Percentiles rank a stretch among this genome's conserved stretches.
Conservation (phyloP, 768 basidiomycete genomes). For the Fomitopsis serialis region DNA sequence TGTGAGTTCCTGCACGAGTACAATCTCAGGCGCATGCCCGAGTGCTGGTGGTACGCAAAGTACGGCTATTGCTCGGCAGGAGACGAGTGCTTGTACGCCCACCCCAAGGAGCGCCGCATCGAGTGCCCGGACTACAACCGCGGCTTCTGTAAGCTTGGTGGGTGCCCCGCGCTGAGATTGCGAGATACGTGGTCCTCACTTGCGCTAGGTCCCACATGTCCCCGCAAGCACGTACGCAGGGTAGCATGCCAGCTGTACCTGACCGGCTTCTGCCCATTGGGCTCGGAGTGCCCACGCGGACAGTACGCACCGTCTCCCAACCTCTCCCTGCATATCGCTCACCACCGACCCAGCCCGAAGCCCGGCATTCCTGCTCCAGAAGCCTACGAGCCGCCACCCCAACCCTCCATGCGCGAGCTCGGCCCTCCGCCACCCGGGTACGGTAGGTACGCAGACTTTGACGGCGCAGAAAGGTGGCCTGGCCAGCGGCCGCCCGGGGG, state of each 20-base stretch:
- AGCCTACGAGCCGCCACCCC: conserved; percentile 74
- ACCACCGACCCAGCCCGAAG: conserved; percentile 56
- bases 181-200: not conserved
- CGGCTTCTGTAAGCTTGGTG: conserved; percentile 93
- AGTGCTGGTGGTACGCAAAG: conserved; percentile 98
- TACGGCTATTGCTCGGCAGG: conserved; percentile 97
- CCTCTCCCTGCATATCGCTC: too few species aligned
- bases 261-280: conserved; percentile 89
- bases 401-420: conserved; percentile 70
- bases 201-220: conserved; percentile 72
- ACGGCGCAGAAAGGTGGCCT: conserved; percentile 40
- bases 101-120: conserved; percentile 84
- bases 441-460: conserved; percentile 77
- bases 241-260: conserved; percentile 89
- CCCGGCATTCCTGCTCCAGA: conserved; percentile 62
- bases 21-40: conserved; percentile 95
- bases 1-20: conserved; percentile 99
- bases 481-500: conserved; percentile 19
- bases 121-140: conserved; percentile 96
- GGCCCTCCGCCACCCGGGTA: conserved; percentile 92
- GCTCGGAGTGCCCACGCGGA: conserved; percentile 80
- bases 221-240: conserved; percentile 87
- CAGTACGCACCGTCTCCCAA: conserved; percentile 55
- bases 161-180: conserved; percentile 28
- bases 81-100: conserved; percentile 95